Base-by-base conservation (phyloP, 108 stramenopile species). In the Cyclotella atomus region DNA sequence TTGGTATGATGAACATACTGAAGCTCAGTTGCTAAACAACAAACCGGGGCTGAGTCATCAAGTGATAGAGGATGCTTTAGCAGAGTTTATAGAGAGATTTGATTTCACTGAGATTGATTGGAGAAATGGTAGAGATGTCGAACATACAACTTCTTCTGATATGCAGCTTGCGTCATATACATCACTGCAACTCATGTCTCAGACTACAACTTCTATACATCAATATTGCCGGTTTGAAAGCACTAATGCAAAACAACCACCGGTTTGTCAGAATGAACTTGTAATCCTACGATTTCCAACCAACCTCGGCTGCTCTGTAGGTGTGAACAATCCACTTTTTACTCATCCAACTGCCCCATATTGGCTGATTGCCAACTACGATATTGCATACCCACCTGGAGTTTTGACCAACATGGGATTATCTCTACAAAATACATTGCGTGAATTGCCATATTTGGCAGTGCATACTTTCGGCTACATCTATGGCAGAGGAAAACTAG, bases 291-390 rank as follows among this genome's bases (percentile, higher is more conserved):
- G 79, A 49, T 79, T 79, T 36, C 55, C 66, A 35, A 79, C 71
- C 10, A 79, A 79, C 61, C 67, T 79, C 23, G 79, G 79, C n/a
- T 79, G 71, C 38, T 72, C 79, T 14, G 2, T 53, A 3, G 79
- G 79, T 16, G 79, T 79, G 16, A 79, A 79, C 53, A 79, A 79
- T 62, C 66, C 71, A 14, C 71, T 79, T 1, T 73, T 79, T 59
- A 65, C 67, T 2, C 67, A 79, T 56, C 79, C 79, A 21, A 59
- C 36, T 8, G 55, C 79, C 16, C 71, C 66, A 0, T 71, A 79
- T 56, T 79, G 79, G 79, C 71, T 79, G 23, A 68, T 73, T 38
- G 79, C 60, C 3, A 79, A 79, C 65, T 79, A 79, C 52, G 79
- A 79, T 50, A 79, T 79, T 68, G 79, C 79, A 24, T 79, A 79